Evolutionary conservation across 371 early-diverging fungal species (phyloP).

Genomic region (Mortierella sp.): DNA sequence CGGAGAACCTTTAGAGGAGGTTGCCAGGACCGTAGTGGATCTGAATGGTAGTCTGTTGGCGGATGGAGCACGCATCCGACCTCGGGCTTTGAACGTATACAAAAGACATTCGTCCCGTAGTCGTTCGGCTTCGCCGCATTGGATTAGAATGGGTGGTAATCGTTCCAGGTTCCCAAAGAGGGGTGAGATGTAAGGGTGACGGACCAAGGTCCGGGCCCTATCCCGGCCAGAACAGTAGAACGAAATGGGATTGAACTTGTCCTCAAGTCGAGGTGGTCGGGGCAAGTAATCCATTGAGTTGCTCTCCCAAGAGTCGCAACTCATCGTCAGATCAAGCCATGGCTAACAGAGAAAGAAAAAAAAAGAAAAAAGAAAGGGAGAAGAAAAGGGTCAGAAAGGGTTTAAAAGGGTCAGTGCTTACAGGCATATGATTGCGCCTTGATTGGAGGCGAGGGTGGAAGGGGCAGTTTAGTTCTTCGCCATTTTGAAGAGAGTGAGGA

Average conservation of each 20-base stretch:
- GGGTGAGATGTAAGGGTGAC: constrained; percentile 54
- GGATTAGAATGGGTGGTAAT: constrained; percentile 56
- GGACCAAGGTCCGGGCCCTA: constrained; percentile 26
- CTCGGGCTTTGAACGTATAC: constrained; percentile 44
- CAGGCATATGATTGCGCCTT: neutral
- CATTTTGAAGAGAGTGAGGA: no score
- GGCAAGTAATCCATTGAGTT: constrained; percentile 55
- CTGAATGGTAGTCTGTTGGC: constrained; percentile 15
- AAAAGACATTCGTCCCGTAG: constrained; percentile 52
- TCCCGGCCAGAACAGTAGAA: constrained; percentile 34
- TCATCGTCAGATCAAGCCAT: constrained; percentile 56
- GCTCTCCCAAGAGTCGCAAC: constrained; percentile 42
- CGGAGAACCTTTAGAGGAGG: no score
- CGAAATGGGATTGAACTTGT: constrained; percentile 46
- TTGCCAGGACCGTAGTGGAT: neutral
- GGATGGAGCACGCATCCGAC: constrained; percentile 7
- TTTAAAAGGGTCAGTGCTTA: neutral
- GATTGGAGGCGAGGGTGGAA: neutral
- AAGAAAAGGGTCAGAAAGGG: neutral
- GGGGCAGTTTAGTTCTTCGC: no score
- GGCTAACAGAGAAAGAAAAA: constrained; percentile 26
- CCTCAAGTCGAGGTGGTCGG: constrained; percentile 18
- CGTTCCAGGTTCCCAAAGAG: constrained; percentile 54
- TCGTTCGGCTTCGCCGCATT: constrained; percentile 54
- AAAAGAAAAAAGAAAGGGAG: neutral